Evolutionary conservation across 1,284 basidiomycete species (phyloP).

Genomic region (Puccinia horiana): DNA sequence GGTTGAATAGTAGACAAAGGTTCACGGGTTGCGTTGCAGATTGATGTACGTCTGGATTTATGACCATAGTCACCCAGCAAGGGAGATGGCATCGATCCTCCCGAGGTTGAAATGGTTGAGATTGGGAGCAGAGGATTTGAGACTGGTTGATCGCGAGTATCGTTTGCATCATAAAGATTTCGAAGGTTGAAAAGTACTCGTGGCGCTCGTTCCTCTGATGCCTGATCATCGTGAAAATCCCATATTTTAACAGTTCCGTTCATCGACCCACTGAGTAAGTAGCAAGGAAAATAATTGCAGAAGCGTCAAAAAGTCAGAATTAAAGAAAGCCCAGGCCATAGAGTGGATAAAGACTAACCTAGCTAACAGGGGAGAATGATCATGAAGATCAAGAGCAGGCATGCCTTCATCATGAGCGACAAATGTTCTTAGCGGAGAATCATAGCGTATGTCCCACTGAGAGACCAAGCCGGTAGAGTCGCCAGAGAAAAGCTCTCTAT

Average conservation of each 20-base stretch:
- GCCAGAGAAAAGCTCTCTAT: slow-evolving; percentile 81
- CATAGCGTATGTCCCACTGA: slow-evolving; percentile 83
- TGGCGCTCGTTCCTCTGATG: neutral
- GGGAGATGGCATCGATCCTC: neutral
- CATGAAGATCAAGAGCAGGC: slow-evolving; percentile 83
- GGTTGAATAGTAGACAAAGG: neutral
- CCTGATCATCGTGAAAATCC: slow-evolving; percentile 14
- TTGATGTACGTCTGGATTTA: neutral
- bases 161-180: neutral
- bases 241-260: slow-evolving; percentile 46
- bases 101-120: neutral
- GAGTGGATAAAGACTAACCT: slow-evolving; percentile 65
- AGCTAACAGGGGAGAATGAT: slow-evolving; percentile 80
- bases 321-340: neutral
- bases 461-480: slow-evolving; percentile 88
- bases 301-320: neutral
- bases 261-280: slow-evolving; percentile 34
- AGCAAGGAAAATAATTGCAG: neutral
- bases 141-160: neutral
- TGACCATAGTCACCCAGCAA: neutral
- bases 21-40: neutral
- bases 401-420: slow-evolving; percentile 72
- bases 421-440: slow-evolving; percentile 70
- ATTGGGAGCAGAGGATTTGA: neutral
- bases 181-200: neutral